Percentiles rank a stretch among this genome's conserved stretches.
phyloP scores from a whole-genome alignment of 2,329 filamentous ascomycete genomes.

The Thielaviopsis populi region DNA sequence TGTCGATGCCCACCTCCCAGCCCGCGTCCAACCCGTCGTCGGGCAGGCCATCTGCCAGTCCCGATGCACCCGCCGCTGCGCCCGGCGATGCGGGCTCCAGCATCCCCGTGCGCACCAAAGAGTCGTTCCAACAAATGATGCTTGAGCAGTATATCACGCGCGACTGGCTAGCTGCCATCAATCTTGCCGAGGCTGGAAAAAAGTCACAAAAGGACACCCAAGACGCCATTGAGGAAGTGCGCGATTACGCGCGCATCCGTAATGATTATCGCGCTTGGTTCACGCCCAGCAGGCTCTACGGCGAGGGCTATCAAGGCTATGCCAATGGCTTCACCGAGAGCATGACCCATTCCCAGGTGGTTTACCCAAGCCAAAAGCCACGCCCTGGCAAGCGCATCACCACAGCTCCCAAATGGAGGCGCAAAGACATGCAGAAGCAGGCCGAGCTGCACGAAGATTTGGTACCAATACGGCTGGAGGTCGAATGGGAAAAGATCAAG shows the following conservation, averaged over 20 bases:
- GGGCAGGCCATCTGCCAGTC: background rate
- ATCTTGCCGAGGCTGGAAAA: constrained; percentile 36
- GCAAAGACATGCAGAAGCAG: constrained; percentile 70
- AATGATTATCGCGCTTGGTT: constrained; percentile 41
- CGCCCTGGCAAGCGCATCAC: constrained; percentile 65
- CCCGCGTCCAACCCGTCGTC: background rate
- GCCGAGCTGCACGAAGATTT: constrained; percentile 84
- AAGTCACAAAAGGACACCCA: constrained; percentile 42
- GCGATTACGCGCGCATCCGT: constrained; percentile 51
- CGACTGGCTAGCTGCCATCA: constrained; percentile 39
- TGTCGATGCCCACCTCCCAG: constrained; percentile 8
- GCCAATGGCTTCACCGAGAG: constrained; percentile 74
- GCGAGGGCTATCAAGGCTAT: constrained; percentile 70
- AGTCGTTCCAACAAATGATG: constrained; percentile 38
- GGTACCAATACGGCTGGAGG: constrained; percentile 78
- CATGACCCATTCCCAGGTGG: constrained; percentile 48
- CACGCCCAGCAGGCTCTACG: constrained; percentile 44
- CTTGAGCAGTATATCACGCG: constrained; percentile 40
- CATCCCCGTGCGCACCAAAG: constrained; percentile 37
- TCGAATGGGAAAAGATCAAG: constrained; percentile 91
- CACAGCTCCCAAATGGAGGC: constrained; percentile 54
- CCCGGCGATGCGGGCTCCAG: constrained; percentile 21
- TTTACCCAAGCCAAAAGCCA: constrained; percentile 67
- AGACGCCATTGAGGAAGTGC: constrained; percentile 50
- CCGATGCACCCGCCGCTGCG: constrained; percentile 22